A percentile compares a stretch with the other conserved stretches of the same genome.
Conservation (phyloP, 495 filamentous ascomycete genomes). For the Podospora tetraspora region DNA sequence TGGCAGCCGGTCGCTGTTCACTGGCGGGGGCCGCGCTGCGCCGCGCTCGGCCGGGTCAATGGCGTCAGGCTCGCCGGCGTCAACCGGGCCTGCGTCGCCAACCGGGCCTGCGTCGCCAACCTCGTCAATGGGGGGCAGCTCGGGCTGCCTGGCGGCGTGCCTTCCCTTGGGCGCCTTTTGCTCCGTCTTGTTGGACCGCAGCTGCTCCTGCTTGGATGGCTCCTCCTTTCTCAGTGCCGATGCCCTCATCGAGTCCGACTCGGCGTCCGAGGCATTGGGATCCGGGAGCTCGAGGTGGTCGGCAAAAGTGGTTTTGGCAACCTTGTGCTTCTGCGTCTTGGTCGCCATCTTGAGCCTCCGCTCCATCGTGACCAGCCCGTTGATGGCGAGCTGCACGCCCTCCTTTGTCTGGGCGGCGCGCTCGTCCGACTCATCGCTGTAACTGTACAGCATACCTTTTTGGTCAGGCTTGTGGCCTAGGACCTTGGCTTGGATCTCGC, state of each 20-base stretch:
- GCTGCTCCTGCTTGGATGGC: not conserved
- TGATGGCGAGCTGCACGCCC: constrained; percentile 26
- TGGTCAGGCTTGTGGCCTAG: constrained; percentile 10
- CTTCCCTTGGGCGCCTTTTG: not conserved
- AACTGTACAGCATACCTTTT: not conserved
- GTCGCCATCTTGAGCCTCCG: constrained; percentile 21
- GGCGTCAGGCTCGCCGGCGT: not conserved
- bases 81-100: not conserved
- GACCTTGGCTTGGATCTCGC: constrained; percentile 17
- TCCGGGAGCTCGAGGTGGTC: not conserved
- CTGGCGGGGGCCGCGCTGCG: constrained; percentile 59
- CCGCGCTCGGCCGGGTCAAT: constrained; percentile 38
- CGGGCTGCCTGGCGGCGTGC: not conserved
- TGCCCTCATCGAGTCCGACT: not conserved
- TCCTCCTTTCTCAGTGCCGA: not conserved
- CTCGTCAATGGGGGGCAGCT: not conserved
- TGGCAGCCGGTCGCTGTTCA: constrained; percentile 82
- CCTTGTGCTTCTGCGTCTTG: constrained; percentile 27
- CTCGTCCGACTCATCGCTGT: constrained; percentile 9
- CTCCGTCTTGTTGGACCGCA: not conserved
- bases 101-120: not conserved
- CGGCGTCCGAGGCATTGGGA: not conserved
- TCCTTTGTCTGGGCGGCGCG: constrained; percentile 11
- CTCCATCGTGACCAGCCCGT: constrained; percentile 29
- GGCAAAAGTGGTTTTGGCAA: constrained; percentile 16